phyloP scores from a whole-genome alignment of 169 alveolate species.

The Plasmodium blacklocki region DNA sequence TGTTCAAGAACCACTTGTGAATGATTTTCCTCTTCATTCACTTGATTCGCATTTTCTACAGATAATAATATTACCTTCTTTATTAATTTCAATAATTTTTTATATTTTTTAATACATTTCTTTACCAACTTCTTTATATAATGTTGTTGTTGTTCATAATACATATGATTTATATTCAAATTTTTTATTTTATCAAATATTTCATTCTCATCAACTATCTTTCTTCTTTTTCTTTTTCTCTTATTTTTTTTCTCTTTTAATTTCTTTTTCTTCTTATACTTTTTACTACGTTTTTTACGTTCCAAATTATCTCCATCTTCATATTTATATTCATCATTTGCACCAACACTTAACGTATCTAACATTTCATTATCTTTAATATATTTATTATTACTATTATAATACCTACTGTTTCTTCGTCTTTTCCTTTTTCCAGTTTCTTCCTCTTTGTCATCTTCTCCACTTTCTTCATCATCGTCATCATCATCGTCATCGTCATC shows the following conservation, averaged over 20 bases:
- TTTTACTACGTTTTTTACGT: constrained; percentile 25
- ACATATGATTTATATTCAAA: constrained; percentile 41
- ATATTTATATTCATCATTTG: not conserved
- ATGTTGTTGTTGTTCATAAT: constrained; percentile 14
- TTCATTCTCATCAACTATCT: constrained; percentile 37
- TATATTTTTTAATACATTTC: constrained; percentile 47
- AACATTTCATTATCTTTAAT: not conserved
- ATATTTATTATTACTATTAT: not conserved
- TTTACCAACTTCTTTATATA: constrained; percentile 58
- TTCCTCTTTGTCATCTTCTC: not conserved
- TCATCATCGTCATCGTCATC: not conserved
- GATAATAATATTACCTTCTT: constrained; percentile 16
- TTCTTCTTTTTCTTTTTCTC: constrained; percentile 33
- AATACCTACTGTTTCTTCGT: not conserved
- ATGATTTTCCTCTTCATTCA: not conserved
- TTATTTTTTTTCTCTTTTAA: constrained; percentile 21
- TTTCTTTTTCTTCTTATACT: not conserved
- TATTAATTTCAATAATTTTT: constrained; percentile 51
- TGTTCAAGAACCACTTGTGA: no score
- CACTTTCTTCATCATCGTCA: not conserved
- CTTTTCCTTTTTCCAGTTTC: not conserved
- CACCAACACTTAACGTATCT: not conserved
- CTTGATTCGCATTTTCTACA: not conserved
- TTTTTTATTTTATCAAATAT: constrained; percentile 28
- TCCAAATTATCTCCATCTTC: constrained; percentile 10